A percentile compares a stretch with the other conserved stretches of the same genome.
phyloP scores from a whole-genome alignment of 805 yeast species.

The Hanseniaspora vineae region DNA sequence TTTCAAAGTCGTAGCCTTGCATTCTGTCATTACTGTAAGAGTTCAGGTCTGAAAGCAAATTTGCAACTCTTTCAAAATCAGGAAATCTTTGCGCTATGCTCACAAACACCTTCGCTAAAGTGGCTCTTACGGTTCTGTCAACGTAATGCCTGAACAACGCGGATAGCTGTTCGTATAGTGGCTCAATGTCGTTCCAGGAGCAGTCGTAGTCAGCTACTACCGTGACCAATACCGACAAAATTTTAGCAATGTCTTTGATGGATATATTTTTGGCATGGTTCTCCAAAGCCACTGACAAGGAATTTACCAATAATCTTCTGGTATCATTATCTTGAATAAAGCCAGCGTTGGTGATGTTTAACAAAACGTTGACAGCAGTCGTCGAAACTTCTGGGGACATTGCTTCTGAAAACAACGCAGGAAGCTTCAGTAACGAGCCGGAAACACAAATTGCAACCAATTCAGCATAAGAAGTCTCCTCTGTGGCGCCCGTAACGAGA shows the following conservation, averaged over 20 bases:
- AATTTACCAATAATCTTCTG: slow-evolving; percentile 37
- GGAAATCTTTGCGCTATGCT: slow-evolving; percentile 43
- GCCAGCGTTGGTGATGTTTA: slow-evolving; percentile 41
- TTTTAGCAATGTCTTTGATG: slow-evolving; percentile 37
- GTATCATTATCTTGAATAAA: slow-evolving; percentile 44
- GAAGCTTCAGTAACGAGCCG: slow-evolving; percentile 37
- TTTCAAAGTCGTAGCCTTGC: slow-evolving; percentile 69
- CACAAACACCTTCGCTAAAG: slow-evolving; percentile 45
- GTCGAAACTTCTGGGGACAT: slow-evolving; percentile 34
- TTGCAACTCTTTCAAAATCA: slow-evolving; percentile 33
- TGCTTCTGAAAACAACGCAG: slow-evolving; percentile 31
- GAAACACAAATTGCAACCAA: slow-evolving; percentile 48
- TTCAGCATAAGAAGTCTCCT: slow-evolving; percentile 32
- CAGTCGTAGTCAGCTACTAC: slow-evolving; percentile 43
- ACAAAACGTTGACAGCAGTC: slow-evolving; percentile 37
- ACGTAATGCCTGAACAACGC: slow-evolving; percentile 44
- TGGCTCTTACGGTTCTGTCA: slow-evolving; percentile 49
- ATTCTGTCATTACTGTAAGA: slow-evolving; percentile 49
- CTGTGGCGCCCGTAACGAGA: slow-evolving; percentile 31
- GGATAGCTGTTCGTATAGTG: slow-evolving; percentile 38
- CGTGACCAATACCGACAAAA: slow-evolving; percentile 43
- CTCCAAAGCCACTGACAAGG: slow-evolving; percentile 49
- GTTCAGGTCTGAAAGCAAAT: slow-evolving; percentile 52
- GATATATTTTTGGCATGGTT: slow-evolving; percentile 42
- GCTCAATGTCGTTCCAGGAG: slow-evolving; percentile 35